Evolutionary conservation across 2,329 filamentous ascomycete species (phyloP).

Genomic region (Arachnopeziza araneosa): DNA sequence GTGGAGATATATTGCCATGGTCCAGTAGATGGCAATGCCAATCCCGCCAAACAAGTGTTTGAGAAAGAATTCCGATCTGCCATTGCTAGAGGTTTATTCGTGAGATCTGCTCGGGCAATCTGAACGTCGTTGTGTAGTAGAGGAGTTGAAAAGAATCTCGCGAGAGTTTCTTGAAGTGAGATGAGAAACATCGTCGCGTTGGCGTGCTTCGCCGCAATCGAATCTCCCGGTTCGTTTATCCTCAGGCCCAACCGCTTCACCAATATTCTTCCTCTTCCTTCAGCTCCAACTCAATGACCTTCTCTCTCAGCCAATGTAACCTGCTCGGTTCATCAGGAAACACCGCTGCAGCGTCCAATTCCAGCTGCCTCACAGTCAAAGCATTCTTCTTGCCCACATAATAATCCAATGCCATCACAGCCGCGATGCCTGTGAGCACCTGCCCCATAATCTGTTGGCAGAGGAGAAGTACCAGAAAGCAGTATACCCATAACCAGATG

Average conservation of each 20-base stretch:
- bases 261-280: not conserved
- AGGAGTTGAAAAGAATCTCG: not conserved
- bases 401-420: not conserved
- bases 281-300: not conserved
- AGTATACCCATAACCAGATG: not conserved
- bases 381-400: not conserved
- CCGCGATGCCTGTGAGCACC: not conserved
- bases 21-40: not conserved
- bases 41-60: not conserved
- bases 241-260: not conserved
- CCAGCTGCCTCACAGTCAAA: not conserved
- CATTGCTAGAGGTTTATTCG: not conserved
- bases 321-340: not conserved
- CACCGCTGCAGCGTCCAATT: not conserved
- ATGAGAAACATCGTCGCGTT: not conserved
- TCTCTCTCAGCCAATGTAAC: not conserved
- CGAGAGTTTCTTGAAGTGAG: not conserved
- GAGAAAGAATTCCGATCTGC: not conserved
- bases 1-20: not conserved
- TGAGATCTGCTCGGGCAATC: not conserved
- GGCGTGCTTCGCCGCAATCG: not conserved
- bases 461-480: not conserved
- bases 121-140: no score
- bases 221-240: not conserved
- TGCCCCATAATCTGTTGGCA: not conserved